Percentiles rank a stretch among this genome's conserved stretches.
Evolutionary conservation across 1,139 yeast genomes (phyloP).

Genomic region (Eremothecium coryli): DNA sequence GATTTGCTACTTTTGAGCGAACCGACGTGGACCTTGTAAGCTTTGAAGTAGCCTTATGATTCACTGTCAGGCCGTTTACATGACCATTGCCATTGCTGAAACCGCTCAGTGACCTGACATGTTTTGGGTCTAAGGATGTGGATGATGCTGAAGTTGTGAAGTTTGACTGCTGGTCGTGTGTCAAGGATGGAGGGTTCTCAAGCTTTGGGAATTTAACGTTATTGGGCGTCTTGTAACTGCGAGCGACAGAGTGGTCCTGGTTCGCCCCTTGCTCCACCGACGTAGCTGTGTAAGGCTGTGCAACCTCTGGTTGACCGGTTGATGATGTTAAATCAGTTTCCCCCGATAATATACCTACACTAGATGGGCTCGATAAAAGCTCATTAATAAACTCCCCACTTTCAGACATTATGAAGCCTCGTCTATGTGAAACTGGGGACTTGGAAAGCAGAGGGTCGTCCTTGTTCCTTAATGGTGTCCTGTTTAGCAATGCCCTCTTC

Average conservation of each 20-base stretch:
- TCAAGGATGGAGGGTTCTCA: too few relatives aligned
- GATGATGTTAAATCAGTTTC: too few relatives aligned
- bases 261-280: too few relatives aligned
- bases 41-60: neutral
- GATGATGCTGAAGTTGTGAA: constrained; percentile 1
- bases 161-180: too few relatives aligned
- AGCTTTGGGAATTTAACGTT: too few relatives aligned
- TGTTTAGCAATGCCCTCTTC: constrained; percentile 9
- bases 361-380: neutral
- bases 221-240: too few relatives aligned
- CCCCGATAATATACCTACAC: too few relatives aligned
- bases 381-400: constrained; percentile 4
- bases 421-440: constrained; percentile 10
- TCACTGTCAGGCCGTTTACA: too few relatives aligned
- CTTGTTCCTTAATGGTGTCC: constrained; percentile 5
- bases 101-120: neutral
- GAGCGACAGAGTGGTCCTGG: too few relatives aligned
- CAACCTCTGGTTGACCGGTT: too few relatives aligned
- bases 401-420: constrained; percentile 10
- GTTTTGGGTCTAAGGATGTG: constrained; percentile 1
- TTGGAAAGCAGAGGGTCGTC: constrained; percentile 4
- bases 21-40: constrained; percentile 2
- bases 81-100: too few relatives aligned
- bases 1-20: constrained; percentile 3
- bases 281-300: too few relatives aligned